A percentile compares a stretch with the other conserved stretches of the same genome.
These are phyloP conservation scores for Vanrija sp. DNA, from an alignment of 1,284 basidiomycete species.

Conservation along the genomic window DNA sequence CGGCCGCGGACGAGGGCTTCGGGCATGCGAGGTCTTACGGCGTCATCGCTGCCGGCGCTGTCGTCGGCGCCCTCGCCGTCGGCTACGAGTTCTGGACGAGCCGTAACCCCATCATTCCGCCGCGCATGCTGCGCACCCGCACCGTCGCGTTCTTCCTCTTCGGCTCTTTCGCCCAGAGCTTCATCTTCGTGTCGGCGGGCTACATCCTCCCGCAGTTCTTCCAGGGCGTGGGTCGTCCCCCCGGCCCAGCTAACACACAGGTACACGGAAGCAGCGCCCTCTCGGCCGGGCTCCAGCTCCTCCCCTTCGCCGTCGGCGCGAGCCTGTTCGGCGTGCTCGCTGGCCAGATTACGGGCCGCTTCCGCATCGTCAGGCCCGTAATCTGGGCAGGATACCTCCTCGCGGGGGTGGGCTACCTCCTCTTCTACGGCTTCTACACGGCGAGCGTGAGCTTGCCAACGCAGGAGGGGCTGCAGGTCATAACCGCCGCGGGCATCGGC, in stretches of 20 bases:
- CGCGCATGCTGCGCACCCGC: conserved; percentile 36
- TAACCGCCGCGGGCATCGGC: conserved; percentile 26
- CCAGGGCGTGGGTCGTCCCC: conserved; percentile 22
- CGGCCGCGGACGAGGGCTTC: conserved; percentile 30
- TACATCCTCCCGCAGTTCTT: conserved; percentile 36
- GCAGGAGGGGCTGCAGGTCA: conserved; percentile 29
- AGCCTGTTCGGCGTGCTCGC: conserved; percentile 17
- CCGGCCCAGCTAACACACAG: neutral
- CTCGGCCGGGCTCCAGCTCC: conserved; percentile 28
- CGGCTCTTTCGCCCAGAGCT: conserved; percentile 33
- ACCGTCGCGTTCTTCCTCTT: conserved; percentile 39
- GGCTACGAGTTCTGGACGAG: conserved; percentile 65
- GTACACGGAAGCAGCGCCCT: conserved; percentile 28
- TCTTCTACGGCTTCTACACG: conserved; percentile 27
- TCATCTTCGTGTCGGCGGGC: conserved; percentile 28
- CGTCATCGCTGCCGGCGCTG: conserved; percentile 62
- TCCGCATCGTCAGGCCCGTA: conserved; percentile 40
- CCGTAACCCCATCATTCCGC: conserved; percentile 64
- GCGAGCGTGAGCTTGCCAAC: conserved; percentile 20
- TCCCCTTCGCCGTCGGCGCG: conserved; percentile 27
- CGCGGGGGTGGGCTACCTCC: conserved; percentile 29
- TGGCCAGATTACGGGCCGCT: conserved; percentile 34
- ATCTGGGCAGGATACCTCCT: conserved; percentile 38
- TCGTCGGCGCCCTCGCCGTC: conserved; percentile 56
- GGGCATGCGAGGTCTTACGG: conserved; percentile 60